Percentiles rank a stretch among this genome's conserved stretches.
phyloP scores from a whole-genome alignment of 495 filamentous ascomycete species.

The Aspergillus avenaceus region DNA sequence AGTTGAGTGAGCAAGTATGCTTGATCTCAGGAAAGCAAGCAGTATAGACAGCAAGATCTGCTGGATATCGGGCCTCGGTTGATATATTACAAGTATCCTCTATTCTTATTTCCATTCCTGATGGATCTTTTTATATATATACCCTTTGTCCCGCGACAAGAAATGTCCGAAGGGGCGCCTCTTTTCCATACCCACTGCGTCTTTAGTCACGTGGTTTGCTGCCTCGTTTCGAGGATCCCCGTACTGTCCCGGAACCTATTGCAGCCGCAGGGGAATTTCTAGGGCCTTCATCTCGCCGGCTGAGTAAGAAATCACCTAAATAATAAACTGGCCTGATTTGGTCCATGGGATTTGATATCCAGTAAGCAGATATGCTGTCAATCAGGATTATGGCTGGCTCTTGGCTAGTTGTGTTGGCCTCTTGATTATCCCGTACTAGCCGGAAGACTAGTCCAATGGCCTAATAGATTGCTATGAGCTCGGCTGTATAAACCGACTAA shows the following conservation, averaged over 20 bases:
- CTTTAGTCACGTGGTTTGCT: background rate
- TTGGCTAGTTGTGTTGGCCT: background rate
- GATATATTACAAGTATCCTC: conserved; percentile 8
- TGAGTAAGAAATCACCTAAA: background rate
- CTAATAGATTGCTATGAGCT: background rate
- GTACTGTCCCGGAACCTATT: background rate
- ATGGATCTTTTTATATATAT: background rate
- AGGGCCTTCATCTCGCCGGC: background rate
- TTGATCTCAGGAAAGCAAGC: conserved; percentile 5
- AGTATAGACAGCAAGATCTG: conserved; percentile 6
- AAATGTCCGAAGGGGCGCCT: background rate
- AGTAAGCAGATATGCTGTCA: background rate
- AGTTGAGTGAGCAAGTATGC: conserved; percentile 14
- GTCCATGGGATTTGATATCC: background rate
- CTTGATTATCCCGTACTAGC: background rate
- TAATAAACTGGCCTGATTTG: background rate
- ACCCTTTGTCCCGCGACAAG: background rate
- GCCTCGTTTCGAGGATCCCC: background rate
- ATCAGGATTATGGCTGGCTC: background rate
- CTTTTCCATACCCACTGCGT: background rate
- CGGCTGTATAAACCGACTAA: background rate
- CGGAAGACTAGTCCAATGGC: background rate
- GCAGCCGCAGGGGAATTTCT: background rate
- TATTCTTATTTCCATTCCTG: background rate
- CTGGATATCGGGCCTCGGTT: conserved; percentile 6